Evolutionary conservation across 306 rosid species (phyloP).

Genomic region (Amphicarpaea edgeworthii): DNA sequence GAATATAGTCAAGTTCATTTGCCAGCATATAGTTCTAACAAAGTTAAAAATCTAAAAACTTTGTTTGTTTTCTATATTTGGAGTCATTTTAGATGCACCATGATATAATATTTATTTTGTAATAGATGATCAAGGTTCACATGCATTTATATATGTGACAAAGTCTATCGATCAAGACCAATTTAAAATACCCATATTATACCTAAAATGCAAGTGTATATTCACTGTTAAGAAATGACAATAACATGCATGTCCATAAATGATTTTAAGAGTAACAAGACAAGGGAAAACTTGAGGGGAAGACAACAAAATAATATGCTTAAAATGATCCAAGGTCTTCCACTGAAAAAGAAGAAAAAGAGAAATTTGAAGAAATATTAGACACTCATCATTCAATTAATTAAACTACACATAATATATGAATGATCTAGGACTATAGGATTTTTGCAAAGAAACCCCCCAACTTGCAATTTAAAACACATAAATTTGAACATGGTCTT

Average conservation of each 20-base stretch:
- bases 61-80: not conserved
- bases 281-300: slow-evolving; percentile 78
- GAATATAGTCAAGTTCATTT: not conserved
- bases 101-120: not conserved
- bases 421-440: not conserved
- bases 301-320: slow-evolving; percentile 71
- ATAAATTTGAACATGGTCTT: not conserved
- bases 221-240: not conserved
- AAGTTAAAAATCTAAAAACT: not conserved
- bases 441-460: not conserved
- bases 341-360: slow-evolving; percentile 57
- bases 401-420: slow-evolving; percentile 8
- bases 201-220: not conserved
- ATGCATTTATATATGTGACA: not conserved
- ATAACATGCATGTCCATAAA: not conserved
- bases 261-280: slow-evolving; percentile 18
- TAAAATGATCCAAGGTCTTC: slow-evolving; percentile 76
- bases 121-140: not conserved
- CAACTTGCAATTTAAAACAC: slow-evolving; percentile 8
- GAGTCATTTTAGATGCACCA: not conserved
- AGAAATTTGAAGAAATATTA: slow-evolving; percentile 20
- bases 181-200: not conserved
- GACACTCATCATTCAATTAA: slow-evolving; percentile 25
- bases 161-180: not conserved
- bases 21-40: not conserved